Conservation (phyloP, 192 early-diverging fungal genomes). For the Backusella psychrophila region DNA sequence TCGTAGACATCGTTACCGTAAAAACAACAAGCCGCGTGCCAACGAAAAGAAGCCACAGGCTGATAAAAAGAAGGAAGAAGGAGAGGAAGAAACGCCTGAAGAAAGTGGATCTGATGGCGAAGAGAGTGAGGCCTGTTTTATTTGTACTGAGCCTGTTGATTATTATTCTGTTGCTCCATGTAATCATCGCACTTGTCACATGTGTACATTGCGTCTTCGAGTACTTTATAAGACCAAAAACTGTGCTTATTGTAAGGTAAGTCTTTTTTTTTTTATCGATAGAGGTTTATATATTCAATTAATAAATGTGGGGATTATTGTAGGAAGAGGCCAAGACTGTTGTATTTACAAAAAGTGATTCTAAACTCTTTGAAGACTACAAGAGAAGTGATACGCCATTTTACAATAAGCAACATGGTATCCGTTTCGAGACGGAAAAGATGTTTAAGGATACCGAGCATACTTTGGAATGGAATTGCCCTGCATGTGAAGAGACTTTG, state of each 20-base stretch:
- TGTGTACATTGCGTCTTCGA: slow-evolving; percentile 88
- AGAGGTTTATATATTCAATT: neutral
- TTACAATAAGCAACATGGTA: slow-evolving; percentile 63
- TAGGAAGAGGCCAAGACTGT: slow-evolving; percentile 79
- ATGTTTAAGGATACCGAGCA: slow-evolving; percentile 74
- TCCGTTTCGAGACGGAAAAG: slow-evolving; percentile 74
- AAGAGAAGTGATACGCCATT: slow-evolving; percentile 48
- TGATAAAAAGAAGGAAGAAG: neutral
- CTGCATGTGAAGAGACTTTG: slow-evolving; percentile 78
- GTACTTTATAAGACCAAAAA: slow-evolving; percentile 83
- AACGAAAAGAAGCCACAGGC: neutral
- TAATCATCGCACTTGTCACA: slow-evolving; percentile 92
- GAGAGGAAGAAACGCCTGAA: slow-evolving; percentile 15
- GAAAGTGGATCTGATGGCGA: slow-evolving; percentile 25
- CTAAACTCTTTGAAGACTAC: slow-evolving; percentile 55
- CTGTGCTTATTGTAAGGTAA: slow-evolving; percentile 91
- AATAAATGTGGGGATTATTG: neutral
- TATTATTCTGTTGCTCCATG: slow-evolving; percentile 86
- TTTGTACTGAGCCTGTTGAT: slow-evolving; percentile 82
- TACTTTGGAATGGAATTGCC: slow-evolving; percentile 85
- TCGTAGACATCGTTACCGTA: neutral
- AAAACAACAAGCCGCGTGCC: neutral
- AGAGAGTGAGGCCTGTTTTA: slow-evolving; percentile 66
- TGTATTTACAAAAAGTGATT: slow-evolving; percentile 70
- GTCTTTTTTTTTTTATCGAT: neutral